A percentile compares a stretch with the other conserved stretches of the same genome.
Evolutionary conservation across 2,329 filamentous ascomycete species (phyloP).

Genomic region (Parasarocladium wereldwijsianum): DNA sequence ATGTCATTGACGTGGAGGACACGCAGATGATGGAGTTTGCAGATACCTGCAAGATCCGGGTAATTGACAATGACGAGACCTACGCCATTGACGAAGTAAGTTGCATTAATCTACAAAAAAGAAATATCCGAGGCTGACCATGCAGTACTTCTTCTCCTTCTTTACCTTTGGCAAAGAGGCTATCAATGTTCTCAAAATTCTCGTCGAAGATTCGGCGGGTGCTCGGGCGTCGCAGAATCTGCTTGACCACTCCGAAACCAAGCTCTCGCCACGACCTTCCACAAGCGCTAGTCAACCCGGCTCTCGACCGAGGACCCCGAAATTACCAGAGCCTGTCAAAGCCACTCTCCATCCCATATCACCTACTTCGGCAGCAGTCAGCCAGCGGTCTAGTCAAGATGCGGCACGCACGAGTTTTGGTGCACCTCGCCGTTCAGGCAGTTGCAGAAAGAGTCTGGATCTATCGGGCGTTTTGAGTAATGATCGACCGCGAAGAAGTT

Average conservation of each 20-base stretch:
- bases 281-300: conserved; percentile 13
- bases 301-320: conserved; percentile 19
- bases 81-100: conserved; percentile 85
- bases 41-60: conserved; percentile 83
- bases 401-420: conserved; percentile 36
- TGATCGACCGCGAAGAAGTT: conserved; percentile 40
- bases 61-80: conserved; percentile 86
- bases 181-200: conserved; percentile 57
- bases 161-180: conserved; percentile 78
- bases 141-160: conserved; percentile 92
- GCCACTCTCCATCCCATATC: conserved; percentile 44
- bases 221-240: conserved; percentile 14
- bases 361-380: conserved; percentile 26
- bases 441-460: conserved; percentile 34
- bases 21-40: conserved; percentile 82
- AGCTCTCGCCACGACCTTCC: conserved; percentile 8
- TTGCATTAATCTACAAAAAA: conserved; percentile 4
- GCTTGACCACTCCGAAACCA: conserved; percentile 7
- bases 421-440: conserved; percentile 26
- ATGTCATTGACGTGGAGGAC: conserved; percentile 85
- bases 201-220: conserved; percentile 47
- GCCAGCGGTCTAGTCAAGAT: conserved; percentile 41
- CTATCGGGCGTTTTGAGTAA: conserved; percentile 27
- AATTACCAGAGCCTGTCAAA: conserved; percentile 41
- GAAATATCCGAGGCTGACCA: neutral